These are phyloP conservation scores for Trypanosoma brucei DNA, from an alignment of 208 protist genomes.

Conservation along the genomic window DNA sequence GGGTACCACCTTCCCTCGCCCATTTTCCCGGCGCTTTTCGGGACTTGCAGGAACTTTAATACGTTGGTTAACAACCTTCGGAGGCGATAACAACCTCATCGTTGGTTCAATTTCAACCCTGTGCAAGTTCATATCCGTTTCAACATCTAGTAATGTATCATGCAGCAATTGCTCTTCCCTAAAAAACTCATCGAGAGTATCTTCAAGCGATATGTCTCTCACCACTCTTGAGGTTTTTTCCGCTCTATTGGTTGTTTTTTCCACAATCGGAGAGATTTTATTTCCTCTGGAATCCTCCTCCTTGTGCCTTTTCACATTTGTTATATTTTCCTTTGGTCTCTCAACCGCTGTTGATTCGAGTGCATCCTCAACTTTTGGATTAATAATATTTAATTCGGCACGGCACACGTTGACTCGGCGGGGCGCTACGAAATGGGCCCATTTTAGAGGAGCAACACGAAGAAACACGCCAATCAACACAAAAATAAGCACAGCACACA, in stretches of 20 bases:
- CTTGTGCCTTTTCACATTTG: no score
- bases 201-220: constrained; percentile 6
- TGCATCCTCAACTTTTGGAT: no score
- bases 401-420: no score
- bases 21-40: no score
- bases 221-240: background rate
- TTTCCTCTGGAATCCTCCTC: no score
- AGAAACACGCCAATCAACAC: constrained; percentile 11
- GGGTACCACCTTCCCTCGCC: background rate
- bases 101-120: no score
- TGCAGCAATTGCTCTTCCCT: constrained; percentile 4
- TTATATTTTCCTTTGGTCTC: no score
- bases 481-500: constrained; percentile 3
- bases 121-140: background rate
- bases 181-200: constrained; percentile 17
- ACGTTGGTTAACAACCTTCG: no score
- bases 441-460: constrained; percentile 5
- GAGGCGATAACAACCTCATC: no score
- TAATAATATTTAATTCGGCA: no score
- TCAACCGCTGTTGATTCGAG: no score
- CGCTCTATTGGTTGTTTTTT: background rate
- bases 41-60: no score
- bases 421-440: background rate
- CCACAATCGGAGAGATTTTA: background rate
- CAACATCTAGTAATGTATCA: background rate